phyloP scores from a whole-genome alignment of 2,329 filamentous ascomycete species.

The Fusarium sp. region DNA sequence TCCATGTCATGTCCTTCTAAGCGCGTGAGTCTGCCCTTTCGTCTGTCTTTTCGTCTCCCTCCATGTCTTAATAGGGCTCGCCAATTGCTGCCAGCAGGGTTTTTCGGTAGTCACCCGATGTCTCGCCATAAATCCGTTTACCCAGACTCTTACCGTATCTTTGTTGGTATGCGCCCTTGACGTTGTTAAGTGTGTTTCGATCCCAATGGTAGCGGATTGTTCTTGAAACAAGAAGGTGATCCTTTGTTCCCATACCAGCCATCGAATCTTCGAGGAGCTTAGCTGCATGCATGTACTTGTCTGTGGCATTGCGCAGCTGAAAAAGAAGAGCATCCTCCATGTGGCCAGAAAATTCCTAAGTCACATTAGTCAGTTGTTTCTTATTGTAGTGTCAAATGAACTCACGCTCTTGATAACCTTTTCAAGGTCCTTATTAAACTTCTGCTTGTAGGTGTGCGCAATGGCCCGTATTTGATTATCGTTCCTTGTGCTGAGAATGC shows the following conservation, averaged over 20 bases:
- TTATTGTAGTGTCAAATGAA: background rate
- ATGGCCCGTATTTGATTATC: conserved; percentile 89
- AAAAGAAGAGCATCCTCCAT: conserved; percentile 87
- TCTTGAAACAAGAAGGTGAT: conserved; percentile 80
- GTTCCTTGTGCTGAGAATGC: conserved; percentile 79
- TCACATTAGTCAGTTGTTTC: background rate
- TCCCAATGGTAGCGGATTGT: conserved; percentile 89
- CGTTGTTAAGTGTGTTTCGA: conserved; percentile 75
- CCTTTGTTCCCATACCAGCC: conserved; percentile 88
- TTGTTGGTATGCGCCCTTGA: conserved; percentile 81
- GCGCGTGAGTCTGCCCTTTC: background rate
- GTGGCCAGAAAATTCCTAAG: conserved; percentile 85
- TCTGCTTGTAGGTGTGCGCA: conserved; percentile 76
- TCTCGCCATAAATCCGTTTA: conserved; percentile 81
- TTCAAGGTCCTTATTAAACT: conserved; percentile 77
- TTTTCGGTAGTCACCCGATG: conserved; percentile 83
- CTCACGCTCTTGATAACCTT: conserved; percentile 77
- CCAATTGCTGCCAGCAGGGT: conserved; percentile 78
- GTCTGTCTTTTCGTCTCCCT: background rate
- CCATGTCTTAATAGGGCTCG: conserved; percentile 50
- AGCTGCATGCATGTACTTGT: conserved; percentile 88
- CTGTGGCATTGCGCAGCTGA: conserved; percentile 80
- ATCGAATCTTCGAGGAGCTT: conserved; percentile 86
- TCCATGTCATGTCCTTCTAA: conserved; percentile 7
- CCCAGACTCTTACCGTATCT: conserved; percentile 76